Base-by-base conservation (phyloP, 1,284 basidiomycete genomes). In the Jaminaea rosea region DNA sequence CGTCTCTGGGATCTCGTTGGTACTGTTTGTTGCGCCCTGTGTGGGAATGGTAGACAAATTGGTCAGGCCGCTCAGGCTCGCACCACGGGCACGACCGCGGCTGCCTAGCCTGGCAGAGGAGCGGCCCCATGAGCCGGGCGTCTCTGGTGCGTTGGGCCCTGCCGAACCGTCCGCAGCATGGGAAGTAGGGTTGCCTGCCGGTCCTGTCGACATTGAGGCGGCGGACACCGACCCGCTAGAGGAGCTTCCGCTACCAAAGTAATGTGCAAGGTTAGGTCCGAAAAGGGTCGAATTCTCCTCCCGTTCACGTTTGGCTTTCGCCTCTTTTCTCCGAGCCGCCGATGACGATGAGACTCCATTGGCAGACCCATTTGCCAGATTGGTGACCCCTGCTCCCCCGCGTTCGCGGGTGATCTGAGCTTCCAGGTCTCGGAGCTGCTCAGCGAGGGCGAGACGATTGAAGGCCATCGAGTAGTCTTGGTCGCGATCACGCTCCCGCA, bases 281-380 rank as follows among this genome's bases (percentile, higher is more conserved):
- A 69, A 65, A 5, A 69, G 59, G 15, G 64, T 63, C 3, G 65
- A 60, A 5, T 58, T 59, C 26, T 67, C 63, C 36, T 69, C 66
- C 28, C 60, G 52, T 44, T 69, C 65, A 27, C 63, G 44, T 37
- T 36, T 60, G 48, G 41, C 58, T 28, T 56, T 48, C 9, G 56
- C 36, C 42, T 55, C 53, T 17, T 53, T 61, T 44, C 26, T 34
- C 31, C 55, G 44, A 26, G 28, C 36, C 26, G 49, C 39, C 27
- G 56, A 47, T 3, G 50, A 28, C 9, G 56, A 17, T 3, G 36
- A 3, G 31, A 19, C 19, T 9, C 44, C 17, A 26, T 9, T 21
- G 15, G 39, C 23, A 6, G 44, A 26, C 21, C 28, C 48, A 10
- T 29, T 46, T 15, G 28, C 50, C 27, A 55, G 13, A 1, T 45